Evolutionary conservation across 805 yeast genomes (phyloP), one percentile per base, ranked within the genome.

Genomic region (Kuraishia ogatae): DNA sequence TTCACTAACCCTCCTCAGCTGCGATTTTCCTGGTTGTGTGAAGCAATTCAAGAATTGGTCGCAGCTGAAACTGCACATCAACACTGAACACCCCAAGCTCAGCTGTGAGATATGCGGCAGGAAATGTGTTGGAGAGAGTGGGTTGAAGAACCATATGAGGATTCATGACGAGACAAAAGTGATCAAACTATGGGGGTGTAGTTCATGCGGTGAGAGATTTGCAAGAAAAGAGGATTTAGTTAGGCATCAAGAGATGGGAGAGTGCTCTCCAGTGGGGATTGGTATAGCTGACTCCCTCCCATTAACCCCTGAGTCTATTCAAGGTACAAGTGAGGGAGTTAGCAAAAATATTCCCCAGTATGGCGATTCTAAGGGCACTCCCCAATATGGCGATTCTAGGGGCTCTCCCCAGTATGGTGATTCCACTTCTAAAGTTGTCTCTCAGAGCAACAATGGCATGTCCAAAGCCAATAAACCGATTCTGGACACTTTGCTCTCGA

Each of bases 71-170:
- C 64, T 77, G 11, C 97, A 92, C 67, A 73, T 81, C 54, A 85
- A 84, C 60, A 77, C 80, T 0, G 86, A 78, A 39, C 97, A 91
- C 68, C 89, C 92, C 3, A 83, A 85, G 63, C 60, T 85, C 26
- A 74, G 72, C 50, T 89, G 96, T 70, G 61, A 67, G 0, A 60
- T 80, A 0, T 91, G 97, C 73, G 82, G 81, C 5, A 84, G 82
- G 65, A 81, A 78, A 7, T 86, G 91, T 71, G 85, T 86, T 11
- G 96, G 96, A 28, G 81, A 78, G 50, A 73, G 76, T 26, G 94
- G 91, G 58, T 68, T 90, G 52, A 70, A 76, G 19, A 81, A 85
- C 73, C 97, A 92, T 65, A 82, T 87, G 90, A 68, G 76, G 50
- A 71, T 83, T 21, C 97, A 91, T 67, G 83, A 84, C 60, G 81